phyloP scores from a whole-genome alignment of 176 grass and related monocot genomes.

The Tillandsia leiboldiana region DNA sequence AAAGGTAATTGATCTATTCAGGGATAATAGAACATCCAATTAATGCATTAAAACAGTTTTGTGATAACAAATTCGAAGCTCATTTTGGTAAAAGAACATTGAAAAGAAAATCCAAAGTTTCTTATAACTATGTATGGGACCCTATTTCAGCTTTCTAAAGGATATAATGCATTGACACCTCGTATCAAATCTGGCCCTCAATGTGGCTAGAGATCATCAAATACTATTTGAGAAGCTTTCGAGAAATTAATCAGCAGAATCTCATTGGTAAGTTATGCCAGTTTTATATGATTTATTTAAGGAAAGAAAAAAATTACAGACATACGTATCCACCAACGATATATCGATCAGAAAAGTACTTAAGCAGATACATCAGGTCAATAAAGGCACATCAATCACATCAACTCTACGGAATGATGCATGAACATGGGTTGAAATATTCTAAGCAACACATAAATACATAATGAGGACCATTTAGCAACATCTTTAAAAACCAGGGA shows the following conservation, averaged over 20 bases:
- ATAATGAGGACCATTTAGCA: slow-evolving; percentile 17
- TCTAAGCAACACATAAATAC: slow-evolving; percentile 9
- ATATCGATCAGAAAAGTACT: neutral
- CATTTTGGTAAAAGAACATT: too few species aligned
- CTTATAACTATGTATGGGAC: neutral
- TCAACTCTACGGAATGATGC: neutral
- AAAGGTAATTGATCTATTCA: too few species aligned
- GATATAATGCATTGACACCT: neutral
- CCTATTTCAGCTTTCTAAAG: neutral
- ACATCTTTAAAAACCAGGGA: slow-evolving; percentile 27
- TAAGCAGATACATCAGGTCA: neutral
- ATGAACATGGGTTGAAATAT: slow-evolving; percentile 6
- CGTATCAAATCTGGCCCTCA: neutral
- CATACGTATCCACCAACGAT: neutral
- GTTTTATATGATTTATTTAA: neutral
- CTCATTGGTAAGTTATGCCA: neutral
- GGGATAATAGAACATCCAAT: too few species aligned
- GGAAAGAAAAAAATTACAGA: neutral
- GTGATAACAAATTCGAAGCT: too few species aligned
- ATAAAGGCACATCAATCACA: neutral
- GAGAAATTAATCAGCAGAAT: neutral
- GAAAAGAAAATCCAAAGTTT: too few species aligned
- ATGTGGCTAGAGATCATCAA: neutral
- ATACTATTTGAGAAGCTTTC: neutral
- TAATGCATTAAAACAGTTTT: too few species aligned